A percentile compares a stretch with the other conserved stretches of the same genome.
These are phyloP conservation scores for Entomortierella parvispora DNA, from an alignment of 192 early-diverging fungal genomes.

Conservation along the genomic window DNA sequence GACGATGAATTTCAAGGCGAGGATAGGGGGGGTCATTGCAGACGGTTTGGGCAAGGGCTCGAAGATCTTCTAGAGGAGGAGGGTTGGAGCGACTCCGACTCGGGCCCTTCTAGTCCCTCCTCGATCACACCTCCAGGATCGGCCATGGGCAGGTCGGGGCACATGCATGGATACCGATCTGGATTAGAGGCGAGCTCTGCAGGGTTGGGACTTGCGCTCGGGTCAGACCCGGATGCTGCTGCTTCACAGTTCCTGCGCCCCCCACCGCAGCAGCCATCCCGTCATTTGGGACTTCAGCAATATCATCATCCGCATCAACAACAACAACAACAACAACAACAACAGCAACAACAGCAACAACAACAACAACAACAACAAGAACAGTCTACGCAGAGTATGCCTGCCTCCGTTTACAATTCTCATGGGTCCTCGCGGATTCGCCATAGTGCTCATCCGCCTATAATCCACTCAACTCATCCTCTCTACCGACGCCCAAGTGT, in stretches of 20 bases:
- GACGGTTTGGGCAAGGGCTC: too few relatives aligned
- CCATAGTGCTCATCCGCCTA: neutral
- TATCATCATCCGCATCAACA: slow-evolving; percentile 8
- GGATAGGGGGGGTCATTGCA: too few relatives aligned
- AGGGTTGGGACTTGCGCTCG: too few relatives aligned
- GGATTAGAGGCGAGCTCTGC: neutral
- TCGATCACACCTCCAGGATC: slow-evolving; percentile 1
- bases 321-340: too few relatives aligned
- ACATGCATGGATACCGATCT: neutral
- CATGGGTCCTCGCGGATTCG: slow-evolving; percentile 5
- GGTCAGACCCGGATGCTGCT: neutral
- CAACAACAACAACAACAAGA: too few relatives aligned
- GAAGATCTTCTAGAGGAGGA: slow-evolving; percentile 16
- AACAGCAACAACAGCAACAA: too few relatives aligned
- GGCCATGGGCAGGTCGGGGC: neutral
- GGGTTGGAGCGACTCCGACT: slow-evolving; percentile 38
- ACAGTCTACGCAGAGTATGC: too few relatives aligned
- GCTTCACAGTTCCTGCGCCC: neutral
- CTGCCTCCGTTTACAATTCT: too few relatives aligned
- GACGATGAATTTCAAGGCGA: slow-evolving; percentile 15
- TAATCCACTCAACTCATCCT: slow-evolving; percentile 18
- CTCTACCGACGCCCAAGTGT: slow-evolving; percentile 26
- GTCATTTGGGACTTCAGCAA: neutral
- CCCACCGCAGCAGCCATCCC: neutral
- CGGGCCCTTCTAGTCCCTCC: slow-evolving; percentile 22